Evolutionary conservation across 169 alveolate genomes (phyloP).

Genomic region (Plasmodium knowlesi): DNA sequence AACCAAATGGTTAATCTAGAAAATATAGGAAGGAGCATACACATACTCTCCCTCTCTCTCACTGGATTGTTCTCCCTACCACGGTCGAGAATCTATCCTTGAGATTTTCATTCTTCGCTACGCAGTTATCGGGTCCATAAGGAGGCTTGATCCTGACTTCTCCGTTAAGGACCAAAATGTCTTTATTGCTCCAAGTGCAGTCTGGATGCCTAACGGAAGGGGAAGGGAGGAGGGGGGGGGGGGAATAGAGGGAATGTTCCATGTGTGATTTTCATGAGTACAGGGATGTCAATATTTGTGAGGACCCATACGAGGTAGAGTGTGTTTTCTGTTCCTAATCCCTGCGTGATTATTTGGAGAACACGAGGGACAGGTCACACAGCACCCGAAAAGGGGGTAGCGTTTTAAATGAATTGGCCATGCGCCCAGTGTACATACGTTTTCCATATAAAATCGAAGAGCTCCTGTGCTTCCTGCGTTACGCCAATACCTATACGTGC

Average conservation of each 20-base stretch:
- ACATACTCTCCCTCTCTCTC: not conserved
- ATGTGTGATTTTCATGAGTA: not conserved
- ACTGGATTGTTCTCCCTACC: conserved; percentile 9
- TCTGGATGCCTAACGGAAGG: conserved; percentile 32
- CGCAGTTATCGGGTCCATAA: conserved; percentile 64
- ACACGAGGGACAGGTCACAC: not conserved
- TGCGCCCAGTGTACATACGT: conserved; percentile 14
- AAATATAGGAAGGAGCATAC: not conserved
- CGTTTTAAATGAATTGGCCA: not conserved
- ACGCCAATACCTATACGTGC: conserved; percentile 63
- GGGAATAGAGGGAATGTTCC: too few relatives aligned
- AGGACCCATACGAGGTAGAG: not conserved
- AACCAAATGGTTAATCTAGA: not conserved
- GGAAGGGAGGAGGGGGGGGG: too few relatives aligned
- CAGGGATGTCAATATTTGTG: not conserved
- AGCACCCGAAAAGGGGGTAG: not conserved
- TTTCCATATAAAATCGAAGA: conserved; percentile 74
- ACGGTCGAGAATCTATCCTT: conserved; percentile 53
- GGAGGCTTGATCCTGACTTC: conserved; percentile 67
- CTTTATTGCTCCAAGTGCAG: conserved; percentile 58
- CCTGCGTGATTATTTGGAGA: not conserved
- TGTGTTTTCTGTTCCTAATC: not conserved
- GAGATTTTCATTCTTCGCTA: conserved; percentile 60
- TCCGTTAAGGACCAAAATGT: conserved; percentile 58
- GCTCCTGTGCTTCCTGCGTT: conserved; percentile 68